A percentile compares a stretch with the other conserved stretches of the same genome.
phyloP scores from a whole-genome alignment of 495 filamentous ascomycete genomes.

The Parathielavia appendiculata region DNA sequence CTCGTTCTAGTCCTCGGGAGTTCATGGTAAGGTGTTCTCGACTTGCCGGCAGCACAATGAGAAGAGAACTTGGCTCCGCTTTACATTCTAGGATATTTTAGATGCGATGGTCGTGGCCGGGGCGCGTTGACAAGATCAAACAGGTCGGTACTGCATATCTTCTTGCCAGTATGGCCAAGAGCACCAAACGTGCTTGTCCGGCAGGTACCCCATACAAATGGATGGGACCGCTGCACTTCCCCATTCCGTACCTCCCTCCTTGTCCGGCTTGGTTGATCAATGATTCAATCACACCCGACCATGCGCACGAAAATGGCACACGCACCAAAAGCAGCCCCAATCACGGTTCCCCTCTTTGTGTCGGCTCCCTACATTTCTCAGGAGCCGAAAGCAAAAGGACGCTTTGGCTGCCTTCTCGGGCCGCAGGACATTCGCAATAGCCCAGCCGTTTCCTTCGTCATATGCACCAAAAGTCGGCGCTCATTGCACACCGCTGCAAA shows the following conservation, averaged over 20 bases:
- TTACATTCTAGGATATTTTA: no score
- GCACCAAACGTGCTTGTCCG: background rate
- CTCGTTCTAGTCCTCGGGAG: background rate
- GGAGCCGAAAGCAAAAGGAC: slow-evolving; percentile 1
- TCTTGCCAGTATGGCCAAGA: background rate
- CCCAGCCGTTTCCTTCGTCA: no score
- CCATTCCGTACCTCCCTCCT: slow-evolving; percentile 13
- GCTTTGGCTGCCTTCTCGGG: background rate
- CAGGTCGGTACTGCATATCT: background rate
- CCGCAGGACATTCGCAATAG: no score
- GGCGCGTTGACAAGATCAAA: background rate
- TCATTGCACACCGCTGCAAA: no score
- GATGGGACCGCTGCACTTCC: slow-evolving; percentile 10
- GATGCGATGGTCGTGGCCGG: background rate
- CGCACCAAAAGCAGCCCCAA: background rate
- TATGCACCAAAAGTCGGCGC: no score
- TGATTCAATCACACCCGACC: slow-evolving; percentile 17
- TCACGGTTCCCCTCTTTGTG: background rate
- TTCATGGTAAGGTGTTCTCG: background rate
- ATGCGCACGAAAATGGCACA: slow-evolving; percentile 11
- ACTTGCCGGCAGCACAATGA: no score
- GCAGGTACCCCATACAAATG: slow-evolving; percentile 22
- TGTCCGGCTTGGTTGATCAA: slow-evolving; percentile 15
- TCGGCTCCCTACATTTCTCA: slow-evolving; percentile 4
- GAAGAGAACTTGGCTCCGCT: no score